Conservation (phyloP, 257 asterid species). For the Schizonepeta tenuifolia region DNA sequence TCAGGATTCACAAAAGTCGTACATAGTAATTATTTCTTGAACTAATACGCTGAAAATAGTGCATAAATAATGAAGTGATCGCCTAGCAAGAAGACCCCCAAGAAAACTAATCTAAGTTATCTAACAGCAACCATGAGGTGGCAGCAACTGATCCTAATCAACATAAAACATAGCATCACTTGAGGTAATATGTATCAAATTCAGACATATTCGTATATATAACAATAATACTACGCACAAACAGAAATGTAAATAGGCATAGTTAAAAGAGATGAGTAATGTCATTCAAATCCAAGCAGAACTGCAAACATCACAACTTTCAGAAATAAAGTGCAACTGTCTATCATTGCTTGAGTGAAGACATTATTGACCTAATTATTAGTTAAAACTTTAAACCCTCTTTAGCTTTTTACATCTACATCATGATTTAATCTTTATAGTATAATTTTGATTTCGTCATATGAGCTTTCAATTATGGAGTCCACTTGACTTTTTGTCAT, state of each 20-base stretch:
- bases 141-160: neutral
- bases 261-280: slow-evolving; percentile 10
- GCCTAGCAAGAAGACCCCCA: neutral
- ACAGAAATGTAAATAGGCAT: slow-evolving; percentile 2
- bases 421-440: slow-evolving; percentile 30
- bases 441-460: slow-evolving; percentile 35
- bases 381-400: slow-evolving; percentile 38
- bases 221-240: neutral
- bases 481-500: slow-evolving; percentile 31
- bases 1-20: slow-evolving; percentile 40
- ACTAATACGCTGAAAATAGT: slow-evolving; percentile 24
- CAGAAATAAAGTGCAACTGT: slow-evolving; percentile 29
- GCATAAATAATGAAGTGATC: slow-evolving; percentile 11
- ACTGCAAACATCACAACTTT: slow-evolving; percentile 41
- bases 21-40: slow-evolving; percentile 36
- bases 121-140: neutral
- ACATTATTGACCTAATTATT: slow-evolving; percentile 45
- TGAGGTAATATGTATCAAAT: neutral
- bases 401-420: slow-evolving; percentile 45
- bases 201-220: neutral
- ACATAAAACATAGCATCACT: neutral
- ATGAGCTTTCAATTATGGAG: slow-evolving; percentile 27
- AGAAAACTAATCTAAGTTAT: neutral
- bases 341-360: slow-evolving; percentile 34
- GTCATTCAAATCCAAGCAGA: slow-evolving; percentile 21